Conservation (phyloP, 2,329 filamentous ascomycete species). For the Paraphaeosphaeria minitans region DNA sequence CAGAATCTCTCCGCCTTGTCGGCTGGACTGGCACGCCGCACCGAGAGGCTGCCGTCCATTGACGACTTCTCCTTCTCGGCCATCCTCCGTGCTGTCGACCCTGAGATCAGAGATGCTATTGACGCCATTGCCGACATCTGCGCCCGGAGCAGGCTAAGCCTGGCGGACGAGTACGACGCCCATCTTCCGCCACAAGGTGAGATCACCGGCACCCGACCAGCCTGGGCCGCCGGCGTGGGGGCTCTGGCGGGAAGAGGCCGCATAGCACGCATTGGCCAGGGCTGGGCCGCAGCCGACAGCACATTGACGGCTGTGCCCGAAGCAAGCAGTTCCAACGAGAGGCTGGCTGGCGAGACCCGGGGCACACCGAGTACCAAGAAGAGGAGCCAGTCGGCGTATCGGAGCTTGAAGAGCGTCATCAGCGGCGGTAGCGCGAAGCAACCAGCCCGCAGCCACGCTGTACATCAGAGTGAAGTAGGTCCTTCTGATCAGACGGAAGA, state of each 20-base stretch:
- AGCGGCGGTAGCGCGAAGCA: slow-evolving; percentile 42
- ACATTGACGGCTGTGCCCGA: slow-evolving; percentile 55
- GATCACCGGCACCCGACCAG: slow-evolving; percentile 48
- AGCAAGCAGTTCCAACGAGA: slow-evolving; percentile 53
- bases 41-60: slow-evolving; percentile 49
- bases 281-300: slow-evolving; percentile 44
- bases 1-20: slow-evolving; percentile 35
- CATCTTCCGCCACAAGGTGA: slow-evolving; percentile 67
- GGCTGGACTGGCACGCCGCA: slow-evolving; percentile 35
- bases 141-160: slow-evolving; percentile 63
- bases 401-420: slow-evolving; percentile 47
- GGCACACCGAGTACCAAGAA: slow-evolving; percentile 30
- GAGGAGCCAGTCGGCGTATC: slow-evolving; percentile 45
- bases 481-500: slow-evolving; percentile 16
- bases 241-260: slow-evolving; percentile 38
- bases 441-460: slow-evolving; percentile 28
- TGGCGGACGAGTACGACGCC: slow-evolving; percentile 67
- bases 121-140: slow-evolving; percentile 68
- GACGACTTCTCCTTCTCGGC: slow-evolving; percentile 62
- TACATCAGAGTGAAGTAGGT: slow-evolving; percentile 25
- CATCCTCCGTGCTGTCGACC: slow-evolving; percentile 62
- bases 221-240: slow-evolving; percentile 37
- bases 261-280: slow-evolving; percentile 38
- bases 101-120: slow-evolving; percentile 62
- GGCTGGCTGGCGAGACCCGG: slow-evolving; percentile 39